Base-by-base conservation (phyloP, 768 basidiomycete genomes). In the Calocybe gangraenosa region DNA sequence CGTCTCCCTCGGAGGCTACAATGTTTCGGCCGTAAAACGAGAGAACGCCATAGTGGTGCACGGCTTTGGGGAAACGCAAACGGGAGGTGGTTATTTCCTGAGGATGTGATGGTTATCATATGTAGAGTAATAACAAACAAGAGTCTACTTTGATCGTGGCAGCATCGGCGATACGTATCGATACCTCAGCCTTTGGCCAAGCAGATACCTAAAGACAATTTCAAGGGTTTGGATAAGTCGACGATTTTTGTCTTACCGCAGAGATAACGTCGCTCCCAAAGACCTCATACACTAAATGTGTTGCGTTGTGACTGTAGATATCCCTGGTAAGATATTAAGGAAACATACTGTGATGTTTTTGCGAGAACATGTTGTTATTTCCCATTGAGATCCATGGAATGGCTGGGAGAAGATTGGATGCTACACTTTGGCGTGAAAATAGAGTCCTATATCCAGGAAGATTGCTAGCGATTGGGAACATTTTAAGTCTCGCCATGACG, bases 1-100 rank as follows among this genome's bases (percentile, higher is more conserved):
- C 69, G 3, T 78, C 74, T 17, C 75, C 78, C 52, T 85, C 83
- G 0, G 79, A 76, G 1, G 70, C 73, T n/a, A 86, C 72, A 35
- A 85, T 78, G 50, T 85, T 87, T 5, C 56, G 55, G 5, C 84
- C 83, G 54, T 74, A 85, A 45, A 79, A 67, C 0, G 61, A 47
- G 14, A 85, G 59, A 13, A 66, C 49, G 1, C 37, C 49, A 50
- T 84, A 84, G 20, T 65, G 55, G 3, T 70, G 50, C 0, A 76
- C 54, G 7, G 79, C 75, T 52, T 85, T 85, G 0, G 79, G 76
- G 51, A 82, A 85, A 11, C 73, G 71, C 8, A 69, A 61, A 10
- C 77, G 66, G 18, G 69, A 67, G 11, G 65, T 63, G 2, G 70
- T 67, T 4, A 82, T 63, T 59, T 81, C 79, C 80, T 82, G 50